Conservation (phyloP, 768 basidiomycete species). For the Podaxis sp. region DNA sequence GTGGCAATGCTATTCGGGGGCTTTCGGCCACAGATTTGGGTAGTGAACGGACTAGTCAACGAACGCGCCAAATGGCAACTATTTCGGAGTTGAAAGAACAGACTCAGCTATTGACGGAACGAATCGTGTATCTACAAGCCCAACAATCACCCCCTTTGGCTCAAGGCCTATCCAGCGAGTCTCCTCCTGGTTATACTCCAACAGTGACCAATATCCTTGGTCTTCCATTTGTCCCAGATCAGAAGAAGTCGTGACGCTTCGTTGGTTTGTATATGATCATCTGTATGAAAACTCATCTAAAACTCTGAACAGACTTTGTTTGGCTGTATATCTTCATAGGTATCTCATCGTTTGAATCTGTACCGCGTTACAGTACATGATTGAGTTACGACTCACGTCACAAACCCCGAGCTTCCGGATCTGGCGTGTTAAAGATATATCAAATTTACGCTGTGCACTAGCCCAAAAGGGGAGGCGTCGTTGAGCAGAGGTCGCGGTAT, state of each 20-base stretch:
- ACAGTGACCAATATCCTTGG: background rate
- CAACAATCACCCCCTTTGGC: conserved; percentile 31
- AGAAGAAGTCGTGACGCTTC: background rate
- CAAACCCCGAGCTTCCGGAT: too few species aligned
- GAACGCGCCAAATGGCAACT: conserved; percentile 9
- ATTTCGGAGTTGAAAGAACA: conserved; percentile 28
- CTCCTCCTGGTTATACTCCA: conserved; percentile 31
- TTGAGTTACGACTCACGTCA: too few species aligned
- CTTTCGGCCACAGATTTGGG: background rate
- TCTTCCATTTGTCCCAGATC: background rate
- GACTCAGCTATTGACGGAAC: conserved; percentile 24
- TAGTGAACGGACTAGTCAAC: background rate
- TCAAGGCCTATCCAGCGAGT: conserved; percentile 29
- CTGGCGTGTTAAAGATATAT: too few species aligned
- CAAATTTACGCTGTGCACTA: too few species aligned
- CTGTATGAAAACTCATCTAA: too few species aligned
- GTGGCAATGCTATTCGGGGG: background rate
- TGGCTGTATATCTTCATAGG: too few species aligned
- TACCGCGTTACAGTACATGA: too few species aligned
- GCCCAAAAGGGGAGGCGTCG: too few species aligned
- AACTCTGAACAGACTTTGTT: too few species aligned
- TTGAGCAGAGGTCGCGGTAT: too few species aligned
- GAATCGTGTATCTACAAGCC: conserved; percentile 24
- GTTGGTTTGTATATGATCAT: too few species aligned
- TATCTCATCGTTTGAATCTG: too few species aligned